Base-by-base conservation (phyloP, 2,329 filamentous ascomycete species). In the Fusarium euwallaceae region DNA sequence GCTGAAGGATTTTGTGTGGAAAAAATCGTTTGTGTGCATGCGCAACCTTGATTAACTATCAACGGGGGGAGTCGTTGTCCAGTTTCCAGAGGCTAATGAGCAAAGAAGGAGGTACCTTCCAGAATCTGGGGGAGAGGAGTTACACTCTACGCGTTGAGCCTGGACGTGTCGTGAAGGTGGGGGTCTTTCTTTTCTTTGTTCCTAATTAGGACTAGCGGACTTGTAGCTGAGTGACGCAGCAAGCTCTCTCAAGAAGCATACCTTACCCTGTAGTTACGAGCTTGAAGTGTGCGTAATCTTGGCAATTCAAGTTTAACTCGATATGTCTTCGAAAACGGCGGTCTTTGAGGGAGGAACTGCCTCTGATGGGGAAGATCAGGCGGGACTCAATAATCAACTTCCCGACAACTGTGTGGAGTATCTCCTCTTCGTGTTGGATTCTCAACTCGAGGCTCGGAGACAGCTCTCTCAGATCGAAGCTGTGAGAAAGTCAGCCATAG, bases 401-500 rank as follows among this genome's bases (percentile, higher is more conserved):
- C 91, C 94, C 0, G 95, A 98, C 60, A 95, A 97, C 82, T 94
- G 91, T 72, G 91, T 97, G 63, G 94, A 97, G 81, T 98, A 98
- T 82, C 90, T 92, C 64, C 86, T 98, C 29, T 94, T 95, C 80
- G 83, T 95, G 61, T 84, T 96, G 71, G 88, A 94, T 70, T 80
- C 87, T 17, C 86, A 80, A 4, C 16, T 90, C 27, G 85, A 88
- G 59, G 84, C 88, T 20, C 87, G 88, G 65, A 89, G 90, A 73
- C 85, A 89, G n/a, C 86, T 94, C 12, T 83, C 90, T 27, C 88
- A 88, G 22, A 87, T 98, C n/a, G 92, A 94, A 66, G 85, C 88
- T 22, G 87, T 98, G 11, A 91, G 95, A 63, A 94, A 91, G 81
- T 88, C 91, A 1, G 92, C 93, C 1, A 84, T 88, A 3, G 87